Evolutionary conservation across 2,329 filamentous ascomycete genomes (phyloP).

Genomic region (Hyphodiscus sp.): DNA sequence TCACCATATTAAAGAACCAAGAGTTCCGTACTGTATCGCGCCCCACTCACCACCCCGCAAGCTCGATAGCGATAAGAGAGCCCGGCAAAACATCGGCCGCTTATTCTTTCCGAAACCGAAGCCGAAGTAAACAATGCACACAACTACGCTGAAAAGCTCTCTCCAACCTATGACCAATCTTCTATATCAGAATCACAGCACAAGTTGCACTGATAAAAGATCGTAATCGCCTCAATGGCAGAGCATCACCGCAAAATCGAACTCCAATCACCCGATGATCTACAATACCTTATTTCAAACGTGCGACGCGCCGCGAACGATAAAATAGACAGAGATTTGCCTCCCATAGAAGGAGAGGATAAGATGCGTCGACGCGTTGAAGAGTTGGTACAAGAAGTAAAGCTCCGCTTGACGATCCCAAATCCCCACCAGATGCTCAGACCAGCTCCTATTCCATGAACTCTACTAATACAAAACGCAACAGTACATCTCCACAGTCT

Average conservation of each 20-base stretch:
- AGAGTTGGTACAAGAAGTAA: conserved; percentile 51
- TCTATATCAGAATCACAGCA: neutral
- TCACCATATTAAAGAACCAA: neutral
- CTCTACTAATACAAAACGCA: neutral
- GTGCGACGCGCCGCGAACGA: conserved; percentile 61
- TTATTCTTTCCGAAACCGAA: neutral
- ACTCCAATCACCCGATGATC: conserved; percentile 69
- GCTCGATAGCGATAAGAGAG: neutral
- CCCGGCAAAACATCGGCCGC: neutral
- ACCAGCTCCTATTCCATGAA: neutral
- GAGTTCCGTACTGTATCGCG: neutral
- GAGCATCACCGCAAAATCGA: conserved; percentile 65
- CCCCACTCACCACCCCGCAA: neutral
- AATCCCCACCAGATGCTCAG: neutral
- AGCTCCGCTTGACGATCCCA: conserved; percentile 7
- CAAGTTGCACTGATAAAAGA: neutral
- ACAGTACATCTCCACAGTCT: conserved; percentile 57
- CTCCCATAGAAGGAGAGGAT: conserved; percentile 55
- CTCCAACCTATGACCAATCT: neutral
- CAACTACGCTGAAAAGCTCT: neutral
- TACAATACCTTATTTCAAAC: conserved; percentile 63
- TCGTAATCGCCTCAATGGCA: conserved; percentile 19
- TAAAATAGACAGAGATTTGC: conserved; percentile 62
- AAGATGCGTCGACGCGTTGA: conserved; percentile 54
- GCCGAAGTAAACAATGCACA: neutral